Evolutionary conservation across 176 grass and related monocot species (phyloP).

Genomic region (Olyra latifolia): DNA sequence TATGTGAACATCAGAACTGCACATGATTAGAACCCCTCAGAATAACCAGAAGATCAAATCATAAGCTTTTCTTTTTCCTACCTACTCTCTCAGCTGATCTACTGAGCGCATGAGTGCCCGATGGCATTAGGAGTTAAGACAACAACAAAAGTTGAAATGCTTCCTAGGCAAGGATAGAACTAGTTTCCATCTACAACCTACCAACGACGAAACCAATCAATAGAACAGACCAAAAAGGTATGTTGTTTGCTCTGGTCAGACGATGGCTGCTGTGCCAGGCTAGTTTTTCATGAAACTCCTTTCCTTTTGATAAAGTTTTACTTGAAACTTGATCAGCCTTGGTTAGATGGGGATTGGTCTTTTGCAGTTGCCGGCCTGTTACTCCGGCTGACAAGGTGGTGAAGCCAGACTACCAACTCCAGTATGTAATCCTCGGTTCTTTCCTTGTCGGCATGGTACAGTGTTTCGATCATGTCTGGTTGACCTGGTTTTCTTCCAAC

Average conservation of each 20-base stretch:
- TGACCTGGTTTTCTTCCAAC: conserved; percentile 42
- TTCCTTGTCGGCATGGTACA: conserved; percentile 73
- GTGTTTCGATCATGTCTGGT: conserved; percentile 61
- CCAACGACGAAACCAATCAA: conserved; percentile 1
- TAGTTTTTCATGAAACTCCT: conserved; percentile 13
- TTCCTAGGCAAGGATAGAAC: neutral
- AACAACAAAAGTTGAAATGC: neutral
- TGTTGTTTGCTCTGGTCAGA: neutral
- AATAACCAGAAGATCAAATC: conserved; percentile 5
- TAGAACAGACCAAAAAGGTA: neutral
- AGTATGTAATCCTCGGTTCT: conserved; percentile 68
- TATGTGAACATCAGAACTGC: conserved; percentile 5
- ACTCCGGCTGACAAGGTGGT: conserved; percentile 73
- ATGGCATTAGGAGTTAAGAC: neutral
- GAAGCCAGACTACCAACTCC: conserved; percentile 77
- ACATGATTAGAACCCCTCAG: neutral
- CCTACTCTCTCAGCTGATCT: neutral
- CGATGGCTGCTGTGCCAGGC: conserved; percentile 1
- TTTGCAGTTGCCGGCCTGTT: conserved; percentile 29
- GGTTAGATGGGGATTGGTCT: conserved; percentile 26
- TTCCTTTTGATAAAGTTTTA: too few relatives aligned
- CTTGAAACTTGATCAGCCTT: neutral
- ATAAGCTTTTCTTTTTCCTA: conserved; percentile 22
- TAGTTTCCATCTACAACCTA: conserved; percentile 35
- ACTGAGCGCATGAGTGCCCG: neutral